Base-by-base conservation (phyloP, 805 yeast genomes). In the Lipomyces sp. region DNA sequence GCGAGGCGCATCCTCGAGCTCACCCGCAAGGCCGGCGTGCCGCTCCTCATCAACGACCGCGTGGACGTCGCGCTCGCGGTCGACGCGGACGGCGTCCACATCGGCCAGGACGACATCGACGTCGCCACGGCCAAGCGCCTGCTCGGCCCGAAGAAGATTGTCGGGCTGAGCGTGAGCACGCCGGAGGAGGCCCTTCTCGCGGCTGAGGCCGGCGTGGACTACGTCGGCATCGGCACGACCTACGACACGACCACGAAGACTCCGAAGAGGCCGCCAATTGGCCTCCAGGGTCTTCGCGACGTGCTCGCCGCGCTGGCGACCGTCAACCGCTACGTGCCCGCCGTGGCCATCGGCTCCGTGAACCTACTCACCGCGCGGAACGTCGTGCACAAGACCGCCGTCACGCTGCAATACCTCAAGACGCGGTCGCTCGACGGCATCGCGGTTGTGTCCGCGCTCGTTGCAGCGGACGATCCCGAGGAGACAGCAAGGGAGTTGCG, bases 21-120 rank as follows among this genome's bases (percentile, higher is more conserved):
- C 41, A 86, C 96, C 32, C 69, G 71, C 33, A 64, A 69, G 24
- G 77, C 73, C 36, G 75, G 77, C 0, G 80, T 90, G 6, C 96
- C 96, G 0, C 71, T 89, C 58, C 78, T 89, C 31, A 88, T 89
- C 63, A 87, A 89, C 60, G 96, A 89, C 63, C 71, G 96, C 45
- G 76, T 87, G 2, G 97, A 89, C 63, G 87, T 90, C 11, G 96
- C 96, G 0, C 69, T 90, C 39, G 96, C 96, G 0, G 74, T 87
- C 49, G 93, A 78, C 59, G 95, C 95, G 1, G 96, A 87, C 57
- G 95, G 95, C 32, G 83, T 90, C 7, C 97, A 89, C 70, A 86
- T 89, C 19, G 97, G 97, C 0, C 96, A 89, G 66, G 89, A 83
- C 46, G 97, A 89, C 64, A 86, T 89, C 86, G 63, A 60, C 28